Conservation (phyloP, 345 rosid species). For the Turnera subulata region DNA sequence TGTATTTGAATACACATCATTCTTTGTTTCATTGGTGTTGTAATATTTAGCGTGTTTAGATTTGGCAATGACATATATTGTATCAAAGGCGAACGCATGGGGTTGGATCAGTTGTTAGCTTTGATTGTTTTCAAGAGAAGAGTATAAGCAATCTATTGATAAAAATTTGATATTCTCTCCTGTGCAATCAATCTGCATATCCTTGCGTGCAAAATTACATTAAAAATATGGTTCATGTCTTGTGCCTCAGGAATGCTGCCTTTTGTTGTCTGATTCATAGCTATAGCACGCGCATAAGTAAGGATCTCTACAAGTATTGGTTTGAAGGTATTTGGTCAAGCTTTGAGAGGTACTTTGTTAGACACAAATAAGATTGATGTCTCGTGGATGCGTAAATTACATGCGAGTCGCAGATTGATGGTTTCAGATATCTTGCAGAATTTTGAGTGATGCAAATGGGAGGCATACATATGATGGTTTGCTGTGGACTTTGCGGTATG, state of each 20-base stretch:
- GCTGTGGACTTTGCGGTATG: slow-evolving; percentile 87
- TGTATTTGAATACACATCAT: too few relatives aligned
- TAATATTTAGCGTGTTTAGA: too few relatives aligned
- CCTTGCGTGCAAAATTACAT: neutral
- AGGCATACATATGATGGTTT: slow-evolving; percentile 75
- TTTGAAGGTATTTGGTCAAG: slow-evolving; percentile 72
- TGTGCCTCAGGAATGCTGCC: slow-evolving; percentile 61
- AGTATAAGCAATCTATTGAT: too few relatives aligned
- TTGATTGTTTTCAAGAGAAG: too few relatives aligned
- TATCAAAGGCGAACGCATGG: too few relatives aligned
- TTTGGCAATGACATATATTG: too few relatives aligned
- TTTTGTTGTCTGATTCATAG: slow-evolving; percentile 65
- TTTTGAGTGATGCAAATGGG: slow-evolving; percentile 70
- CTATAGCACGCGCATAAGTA: slow-evolving; percentile 49
- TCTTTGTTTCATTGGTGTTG: neutral
- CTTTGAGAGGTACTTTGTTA: slow-evolving; percentile 62
- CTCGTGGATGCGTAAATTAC: neutral
- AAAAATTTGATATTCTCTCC: too few relatives aligned
- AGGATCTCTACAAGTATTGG: slow-evolving; percentile 64
- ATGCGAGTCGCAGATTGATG: slow-evolving; percentile 9
- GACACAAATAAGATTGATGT: neutral
- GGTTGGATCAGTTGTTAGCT: too few relatives aligned
- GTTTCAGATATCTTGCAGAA: slow-evolving; percentile 42
- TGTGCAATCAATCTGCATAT: too few relatives aligned
- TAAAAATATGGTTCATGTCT: neutral